A percentile compares a stretch with the other conserved stretches of the same genome.
phyloP scores from a whole-genome alignment of 2,329 filamentous ascomycete genomes.

The Drechmeria coniospora region DNA sequence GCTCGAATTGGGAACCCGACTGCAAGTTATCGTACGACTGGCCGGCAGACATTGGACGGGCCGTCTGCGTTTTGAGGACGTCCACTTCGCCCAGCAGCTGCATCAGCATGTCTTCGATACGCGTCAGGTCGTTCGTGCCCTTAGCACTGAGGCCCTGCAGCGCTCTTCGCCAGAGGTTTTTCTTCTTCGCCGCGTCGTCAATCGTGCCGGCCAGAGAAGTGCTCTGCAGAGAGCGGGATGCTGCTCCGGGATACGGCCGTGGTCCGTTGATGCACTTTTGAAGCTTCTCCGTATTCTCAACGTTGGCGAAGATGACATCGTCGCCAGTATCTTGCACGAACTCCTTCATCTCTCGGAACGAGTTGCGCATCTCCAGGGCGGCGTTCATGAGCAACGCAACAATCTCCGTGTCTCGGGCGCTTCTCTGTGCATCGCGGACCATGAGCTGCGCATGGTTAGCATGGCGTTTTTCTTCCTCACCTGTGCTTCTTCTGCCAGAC shows the following conservation, averaged over 20 bases:
- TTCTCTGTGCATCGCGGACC: constrained; percentile 89
- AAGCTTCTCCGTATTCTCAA: constrained; percentile 77
- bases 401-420: constrained; percentile 91
- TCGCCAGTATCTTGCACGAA: constrained; percentile 75
- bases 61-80: constrained; percentile 51
- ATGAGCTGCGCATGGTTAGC: constrained; percentile 46
- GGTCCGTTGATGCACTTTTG: constrained; percentile 74
- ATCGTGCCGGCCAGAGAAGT: constrained; percentile 37
- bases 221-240: constrained; percentile 42
- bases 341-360: constrained; percentile 88
- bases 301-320: constrained; percentile 70
- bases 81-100: constrained; percentile 88
- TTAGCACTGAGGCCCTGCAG: constrained; percentile 79
- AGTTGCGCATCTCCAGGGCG: constrained; percentile 91
- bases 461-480: too few species aligned
- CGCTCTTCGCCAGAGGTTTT: constrained; percentile 89
- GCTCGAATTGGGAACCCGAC: constrained; percentile 51
- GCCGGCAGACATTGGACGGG: constrained; percentile 20
- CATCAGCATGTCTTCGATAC: constrained; percentile 84
- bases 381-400: constrained; percentile 85
- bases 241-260: constrained; percentile 59
- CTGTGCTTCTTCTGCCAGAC: too few species aligned
- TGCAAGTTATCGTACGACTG: constrained; percentile 56
- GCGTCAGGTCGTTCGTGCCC: constrained; percentile 71
- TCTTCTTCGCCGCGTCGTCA: constrained; percentile 61